These are phyloP conservation scores for Acacia confusa DNA, from an alignment of 306 rosid species.

Conservation along the genomic window DNA sequence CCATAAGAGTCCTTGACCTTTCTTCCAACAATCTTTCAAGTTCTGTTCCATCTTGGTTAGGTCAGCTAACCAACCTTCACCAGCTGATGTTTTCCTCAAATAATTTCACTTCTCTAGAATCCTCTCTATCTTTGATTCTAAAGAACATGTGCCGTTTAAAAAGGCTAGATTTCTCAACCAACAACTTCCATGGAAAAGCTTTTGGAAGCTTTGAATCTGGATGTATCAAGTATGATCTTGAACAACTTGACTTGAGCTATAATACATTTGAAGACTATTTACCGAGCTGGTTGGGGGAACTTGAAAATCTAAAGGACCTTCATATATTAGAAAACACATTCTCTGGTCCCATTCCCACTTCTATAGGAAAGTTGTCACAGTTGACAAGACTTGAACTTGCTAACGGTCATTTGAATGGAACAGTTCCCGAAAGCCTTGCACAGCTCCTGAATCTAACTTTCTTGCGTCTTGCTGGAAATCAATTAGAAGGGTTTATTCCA, in stretches of 20 bases:
- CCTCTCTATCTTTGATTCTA: not conserved
- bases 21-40: not conserved
- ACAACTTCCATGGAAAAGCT: not conserved
- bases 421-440: not conserved
- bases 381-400: not conserved
- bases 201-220: not conserved
- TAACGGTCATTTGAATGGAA: not conserved
- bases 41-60: conserved; percentile 14
- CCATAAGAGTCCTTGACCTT: conserved; percentile 15
- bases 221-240: not conserved
- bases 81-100: not conserved
- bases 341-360: not conserved
- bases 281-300: not conserved
- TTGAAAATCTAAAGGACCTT: not conserved
- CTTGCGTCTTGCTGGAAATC: not conserved
- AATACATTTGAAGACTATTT: not conserved
- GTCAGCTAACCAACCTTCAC: not conserved
- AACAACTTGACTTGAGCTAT: not conserved
- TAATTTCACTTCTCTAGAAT: not conserved
- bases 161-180: not conserved
- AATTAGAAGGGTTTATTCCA: not conserved
- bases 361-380: not conserved
- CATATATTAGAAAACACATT: not conserved
- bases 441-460: not conserved
- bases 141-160: not conserved